A percentile compares a stretch with the other conserved stretches of the same genome.
Evolutionary conservation across 257 asterid genomes (phyloP).

Genomic region (Verbena officinalis): DNA sequence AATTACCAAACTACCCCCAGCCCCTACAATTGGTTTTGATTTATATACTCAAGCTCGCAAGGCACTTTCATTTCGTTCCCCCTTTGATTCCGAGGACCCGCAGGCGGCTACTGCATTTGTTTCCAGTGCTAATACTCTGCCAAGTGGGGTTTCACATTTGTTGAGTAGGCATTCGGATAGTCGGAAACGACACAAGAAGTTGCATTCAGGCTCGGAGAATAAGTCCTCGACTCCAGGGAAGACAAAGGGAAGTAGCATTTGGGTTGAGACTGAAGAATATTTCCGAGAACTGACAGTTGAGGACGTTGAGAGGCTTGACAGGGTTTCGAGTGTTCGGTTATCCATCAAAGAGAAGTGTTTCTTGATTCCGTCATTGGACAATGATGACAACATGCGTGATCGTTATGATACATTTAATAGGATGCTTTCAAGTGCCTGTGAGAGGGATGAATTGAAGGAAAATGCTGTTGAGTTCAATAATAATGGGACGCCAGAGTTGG

Average conservation of each 20-base stretch:
- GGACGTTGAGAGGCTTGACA: conserved; percentile 65
- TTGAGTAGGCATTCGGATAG: conserved; percentile 66
- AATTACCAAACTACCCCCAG: conserved; percentile 57
- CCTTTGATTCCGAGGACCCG: conserved; percentile 67
- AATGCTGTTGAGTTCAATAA: conserved; percentile 31
- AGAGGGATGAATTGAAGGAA: conserved; percentile 29
- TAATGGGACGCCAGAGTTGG: conserved; percentile 32
- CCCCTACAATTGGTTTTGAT: conserved; percentile 45
- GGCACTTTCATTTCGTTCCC: conserved; percentile 69
- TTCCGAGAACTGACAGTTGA: conserved; percentile 66
- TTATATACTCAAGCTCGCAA: conserved; percentile 78
- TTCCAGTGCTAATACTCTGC: conserved; percentile 51
- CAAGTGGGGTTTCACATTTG: conserved; percentile 64
- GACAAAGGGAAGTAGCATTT: conserved; percentile 54
- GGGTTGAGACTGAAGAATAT: conserved; percentile 81
- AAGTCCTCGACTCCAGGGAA: conserved; percentile 52
- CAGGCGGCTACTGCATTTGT: conserved; percentile 41
- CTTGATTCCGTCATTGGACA: conserved; percentile 43
- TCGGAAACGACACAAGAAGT: conserved; percentile 77
- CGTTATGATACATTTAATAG: conserved; percentile 31
- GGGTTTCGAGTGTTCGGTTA: conserved; percentile 41
- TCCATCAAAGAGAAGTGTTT: conserved; percentile 50
- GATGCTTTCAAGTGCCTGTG: conserved; percentile 37
- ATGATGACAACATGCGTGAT: conserved; percentile 29
- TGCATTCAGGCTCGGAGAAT: conserved; percentile 60